phyloP scores from a whole-genome alignment of 306 rosid species.

The Hippophae rhamnoides region DNA sequence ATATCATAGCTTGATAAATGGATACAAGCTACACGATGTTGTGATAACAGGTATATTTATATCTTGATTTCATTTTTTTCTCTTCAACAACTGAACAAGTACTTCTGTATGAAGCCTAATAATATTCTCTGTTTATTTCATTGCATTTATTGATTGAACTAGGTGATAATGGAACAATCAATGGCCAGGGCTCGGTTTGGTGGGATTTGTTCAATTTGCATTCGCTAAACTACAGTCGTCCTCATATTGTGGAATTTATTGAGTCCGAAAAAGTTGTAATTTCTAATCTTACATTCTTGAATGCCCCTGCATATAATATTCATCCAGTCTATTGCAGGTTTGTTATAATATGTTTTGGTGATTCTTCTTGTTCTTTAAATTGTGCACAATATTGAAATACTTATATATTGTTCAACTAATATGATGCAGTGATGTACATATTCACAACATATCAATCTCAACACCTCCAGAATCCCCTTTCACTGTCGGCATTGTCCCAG shows the following conservation, averaged over 20 bases:
- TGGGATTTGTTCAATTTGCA: conserved; percentile 75
- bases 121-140: conserved; percentile 17
- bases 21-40: conserved; percentile 70
- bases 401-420: conserved; percentile 15
- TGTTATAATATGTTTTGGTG: conserved; percentile 1
- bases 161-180: conserved; percentile 90
- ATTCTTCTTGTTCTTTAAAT: background rate
- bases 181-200: conserved; percentile 90
- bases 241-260: conserved; percentile 76
- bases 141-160: conserved; percentile 14
- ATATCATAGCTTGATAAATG: conserved; percentile 80
- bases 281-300: conserved; percentile 83
- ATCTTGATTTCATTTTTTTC: background rate
- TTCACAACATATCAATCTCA: conserved; percentile 69
- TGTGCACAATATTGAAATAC: background rate
- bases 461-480: conserved; percentile 72
- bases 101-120: background rate
- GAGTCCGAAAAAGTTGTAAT: conserved; percentile 59
- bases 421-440: conserved; percentile 65
- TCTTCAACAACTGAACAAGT: background rate
- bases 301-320: conserved; percentile 79
- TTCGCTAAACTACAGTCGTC: conserved; percentile 78
- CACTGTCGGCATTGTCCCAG: conserved; percentile 89
- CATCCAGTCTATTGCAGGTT: conserved; percentile 99
- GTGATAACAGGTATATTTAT: conserved; percentile 70